Evolutionary conservation across 2,329 filamentous ascomycete species (phyloP).

Genomic region (Fonsecaea pugnacius): DNA sequence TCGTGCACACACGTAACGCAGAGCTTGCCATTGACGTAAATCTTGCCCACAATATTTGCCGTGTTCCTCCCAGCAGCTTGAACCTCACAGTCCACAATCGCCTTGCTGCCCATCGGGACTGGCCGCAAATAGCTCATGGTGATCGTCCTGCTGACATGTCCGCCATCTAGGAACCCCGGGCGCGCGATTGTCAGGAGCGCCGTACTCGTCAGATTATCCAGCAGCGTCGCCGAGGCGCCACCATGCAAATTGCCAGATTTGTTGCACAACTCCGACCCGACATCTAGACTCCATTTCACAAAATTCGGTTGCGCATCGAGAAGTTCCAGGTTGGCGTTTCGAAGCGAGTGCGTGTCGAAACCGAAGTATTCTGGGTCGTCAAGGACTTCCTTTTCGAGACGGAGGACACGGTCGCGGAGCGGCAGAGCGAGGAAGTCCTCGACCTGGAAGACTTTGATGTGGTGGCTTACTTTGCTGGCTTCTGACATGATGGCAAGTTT

Average conservation of each 20-base stretch:
- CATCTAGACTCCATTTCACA: conserved; percentile 29
- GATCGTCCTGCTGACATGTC: conserved; percentile 41
- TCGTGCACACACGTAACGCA: conserved; percentile 42
- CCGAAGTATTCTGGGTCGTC: conserved; percentile 28
- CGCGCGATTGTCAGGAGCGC: conserved; percentile 61
- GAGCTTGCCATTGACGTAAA: conserved; percentile 33
- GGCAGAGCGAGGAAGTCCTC: conserved; percentile 16
- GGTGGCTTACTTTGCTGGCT: conserved; percentile 12
- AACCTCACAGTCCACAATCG: conserved; percentile 28
- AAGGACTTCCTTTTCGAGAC: conserved; percentile 21
- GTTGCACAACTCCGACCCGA: conserved; percentile 31
- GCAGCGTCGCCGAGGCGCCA: conserved; percentile 64
- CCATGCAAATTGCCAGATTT: conserved; percentile 34
- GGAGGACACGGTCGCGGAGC: conserved; percentile 27
- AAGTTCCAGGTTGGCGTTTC: conserved; percentile 14
- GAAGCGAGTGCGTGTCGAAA: conserved; percentile 23
- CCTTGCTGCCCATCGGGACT: conserved; percentile 27
- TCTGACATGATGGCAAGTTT: conserved; percentile 9
- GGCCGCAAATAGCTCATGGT: conserved; percentile 33
- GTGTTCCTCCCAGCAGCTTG: conserved; percentile 30
- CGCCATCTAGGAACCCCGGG: conserved; percentile 64
- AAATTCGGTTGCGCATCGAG: conserved; percentile 26
- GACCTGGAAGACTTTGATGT: conserved; percentile 15
- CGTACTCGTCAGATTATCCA: conserved; percentile 68
- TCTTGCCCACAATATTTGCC: conserved; percentile 31